Evolutionary conservation across 2,329 filamentous ascomycete species (phyloP), one percentile per base, ranked within the genome.

Genomic region (Teratosphaeria zuluensis): DNA sequence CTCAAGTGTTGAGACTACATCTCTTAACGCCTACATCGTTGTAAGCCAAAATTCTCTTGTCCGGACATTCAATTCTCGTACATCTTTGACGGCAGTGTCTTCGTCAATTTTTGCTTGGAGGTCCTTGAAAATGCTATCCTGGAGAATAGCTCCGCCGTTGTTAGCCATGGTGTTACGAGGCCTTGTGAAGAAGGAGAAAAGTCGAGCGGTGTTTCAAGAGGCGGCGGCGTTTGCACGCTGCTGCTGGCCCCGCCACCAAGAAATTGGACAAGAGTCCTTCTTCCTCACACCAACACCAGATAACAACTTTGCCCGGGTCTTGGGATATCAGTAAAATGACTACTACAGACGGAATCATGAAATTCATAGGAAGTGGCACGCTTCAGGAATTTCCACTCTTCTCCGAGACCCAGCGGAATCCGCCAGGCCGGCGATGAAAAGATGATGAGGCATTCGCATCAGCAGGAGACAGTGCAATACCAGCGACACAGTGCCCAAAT

Each of bases 81-180:
- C 83, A 71, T 97, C 92, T 69, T 89, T 85, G 57, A 95, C 85
- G 57, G 82, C 80, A 8, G 84, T 81, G 72, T 97, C 94, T 73
- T 95, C 87, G 66, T 97, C 94, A 67, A 96, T 90, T 74, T 92
- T 92, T 60, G 82, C 78, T 75, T 96, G 92, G 62, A 99, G 85
- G 67, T 88, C 83, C 70, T 91, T 84, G 75, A 97, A 96, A 73
- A 97, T 69, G 8, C 75, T 74, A 2, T 75, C 73, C 28, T 75
- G 72, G 35, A 75, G 74, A 24, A 72, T 63, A 8, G n/a, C n/a
- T 5, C 19, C 9, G 19, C 42, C 42, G 42, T 48, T 24, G n/a
- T 3, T 19, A 9, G 42, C 16, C 42, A 48, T 48, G n/a, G 9
- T 48, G 19, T 5, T 19, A 19, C 7, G n/a, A 48, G n/a, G 42